Evolutionary conservation across 169 alveolate genomes (phyloP), one percentile per base, ranked within the genome.

Genomic region (Eimeria tenella): DNA sequence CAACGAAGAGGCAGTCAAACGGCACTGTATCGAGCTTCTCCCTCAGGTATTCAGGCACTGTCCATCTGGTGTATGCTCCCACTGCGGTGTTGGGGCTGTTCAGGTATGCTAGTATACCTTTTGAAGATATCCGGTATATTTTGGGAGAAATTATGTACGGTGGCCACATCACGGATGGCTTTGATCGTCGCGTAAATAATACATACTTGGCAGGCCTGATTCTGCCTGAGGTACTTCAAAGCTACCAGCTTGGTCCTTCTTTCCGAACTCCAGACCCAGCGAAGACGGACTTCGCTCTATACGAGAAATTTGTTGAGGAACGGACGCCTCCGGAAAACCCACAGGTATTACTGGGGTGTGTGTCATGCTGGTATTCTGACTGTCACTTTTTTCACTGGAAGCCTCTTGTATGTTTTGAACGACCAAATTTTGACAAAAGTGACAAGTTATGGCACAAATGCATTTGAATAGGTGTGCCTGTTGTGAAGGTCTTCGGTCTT

Each of bases 131-230:
- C 55, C 96, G 99, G 74, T 99, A 98, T 95, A 96, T 99, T 74
- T 97, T 98, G 94, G 99, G 99, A 55, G 99, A 99, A 96, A 99
- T 99, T 93, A 99, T 98, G 99, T 99, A 99, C 95, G 99, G 99
- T 23, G 99, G 99, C 49, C 99, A 99, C 94, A 99, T 99, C 93
- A 99, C 99, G 11, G 99, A 99, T 94, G 97, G 97, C 89, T 99
- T 99, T 99, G 99, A 99, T 83, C 97, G 99, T 95, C 97, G 99
- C 93, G 98, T 99, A 25, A 97, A 98, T 96, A 98, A 98, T 96
- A 98, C 99, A 52, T 99, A 99, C 96, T 96, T 98, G 93, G 97
- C 96, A 86, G 98, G 98, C 17, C 95, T 98, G 79, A 97, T 98
- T 77, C 95, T 97, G 94, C 99, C 99, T 9, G 99, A 98, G 94